Percentiles rank a stretch among this genome's conserved stretches.
These are phyloP conservation scores for Mollisiaceae sp. DNA, from an alignment of 2,329 filamentous ascomycete genomes.

Conservation along the genomic window DNA sequence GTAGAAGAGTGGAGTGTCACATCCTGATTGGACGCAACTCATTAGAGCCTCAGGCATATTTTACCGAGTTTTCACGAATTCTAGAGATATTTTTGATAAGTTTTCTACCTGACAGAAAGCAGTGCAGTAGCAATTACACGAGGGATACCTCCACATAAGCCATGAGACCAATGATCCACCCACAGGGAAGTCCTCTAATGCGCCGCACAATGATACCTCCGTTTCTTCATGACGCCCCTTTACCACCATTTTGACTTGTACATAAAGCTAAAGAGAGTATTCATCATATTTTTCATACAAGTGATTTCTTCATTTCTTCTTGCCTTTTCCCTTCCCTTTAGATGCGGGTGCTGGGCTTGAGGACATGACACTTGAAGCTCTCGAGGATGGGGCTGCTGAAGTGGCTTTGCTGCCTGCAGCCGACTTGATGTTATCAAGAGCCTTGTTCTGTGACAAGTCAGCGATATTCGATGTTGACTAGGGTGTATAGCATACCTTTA, in stretches of 20 bases:
- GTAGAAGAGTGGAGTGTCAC: not conserved
- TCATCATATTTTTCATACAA: constrained; percentile 26
- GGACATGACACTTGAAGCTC: constrained; percentile 87
- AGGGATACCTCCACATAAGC: not conserved
- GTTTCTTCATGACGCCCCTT: constrained; percentile 27
- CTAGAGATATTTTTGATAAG: too few species aligned
- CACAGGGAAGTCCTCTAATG: constrained; percentile 20
- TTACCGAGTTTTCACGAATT: not conserved
- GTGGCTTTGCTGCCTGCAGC: constrained; percentile 71
- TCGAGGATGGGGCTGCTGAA: constrained; percentile 73
- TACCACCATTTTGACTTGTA: constrained; percentile 28
- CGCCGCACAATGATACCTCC: constrained; percentile 33
- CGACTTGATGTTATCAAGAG: constrained; percentile 85
- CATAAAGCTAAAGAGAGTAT: constrained; percentile 25
- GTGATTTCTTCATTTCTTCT: constrained; percentile 52
- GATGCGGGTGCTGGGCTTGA: constrained; percentile 58
- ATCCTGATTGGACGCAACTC: not conserved
- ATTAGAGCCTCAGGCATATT: not conserved
- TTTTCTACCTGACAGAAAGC: not conserved
- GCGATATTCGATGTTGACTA: constrained; percentile 18
- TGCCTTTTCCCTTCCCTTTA: constrained; percentile 55
- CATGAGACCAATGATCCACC: constrained; percentile 16
- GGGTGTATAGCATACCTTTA: constrained; percentile 59
- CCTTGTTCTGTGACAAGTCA: constrained; percentile 74
- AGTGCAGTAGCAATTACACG: constrained; percentile 3